A percentile compares a stretch with the other conserved stretches of the same genome.
Conservation (phyloP, 2,329 filamentous ascomycete species). For the Fusarium subglutinans region DNA sequence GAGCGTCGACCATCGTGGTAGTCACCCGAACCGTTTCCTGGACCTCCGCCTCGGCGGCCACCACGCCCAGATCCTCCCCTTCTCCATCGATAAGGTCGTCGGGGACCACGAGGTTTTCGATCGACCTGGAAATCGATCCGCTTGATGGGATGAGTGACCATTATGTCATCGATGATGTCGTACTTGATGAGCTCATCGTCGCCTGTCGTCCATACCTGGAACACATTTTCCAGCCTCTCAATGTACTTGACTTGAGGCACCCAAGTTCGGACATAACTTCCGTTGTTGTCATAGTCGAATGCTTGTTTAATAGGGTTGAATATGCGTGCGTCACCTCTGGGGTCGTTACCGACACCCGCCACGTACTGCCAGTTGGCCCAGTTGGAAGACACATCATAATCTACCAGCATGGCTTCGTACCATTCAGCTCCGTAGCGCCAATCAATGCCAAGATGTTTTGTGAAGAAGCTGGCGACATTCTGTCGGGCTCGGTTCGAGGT, state of each 20-base stretch:
- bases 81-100: constrained; percentile 39
- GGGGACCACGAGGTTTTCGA: constrained; percentile 51
- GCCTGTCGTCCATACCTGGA: constrained; percentile 74
- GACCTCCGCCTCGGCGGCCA: constrained; percentile 13
- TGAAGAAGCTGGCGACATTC: constrained; percentile 78
- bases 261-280: constrained; percentile 78
- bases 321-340: constrained; percentile 73
- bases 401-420: constrained; percentile 79
- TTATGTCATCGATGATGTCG: constrained; percentile 66
- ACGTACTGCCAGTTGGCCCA: constrained; percentile 90
- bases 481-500: constrained; percentile 80
- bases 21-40: background rate
- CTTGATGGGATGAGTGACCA: constrained; percentile 74
- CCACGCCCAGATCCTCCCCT: constrained; percentile 40
- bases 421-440: constrained; percentile 85
- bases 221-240: constrained; percentile 65
- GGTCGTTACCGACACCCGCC: constrained; percentile 82
- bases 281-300: constrained; percentile 77
- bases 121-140: constrained; percentile 71
- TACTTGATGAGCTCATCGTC: constrained; percentile 65
- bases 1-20: background rate
- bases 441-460: constrained; percentile 78
- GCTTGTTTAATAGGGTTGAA: constrained; percentile 87
- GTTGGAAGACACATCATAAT: constrained; percentile 80
- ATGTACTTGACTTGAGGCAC: constrained; percentile 71